Base-by-base conservation (phyloP, 192 early-diverging fungal species). In the Geranomyces michiganensis region DNA sequence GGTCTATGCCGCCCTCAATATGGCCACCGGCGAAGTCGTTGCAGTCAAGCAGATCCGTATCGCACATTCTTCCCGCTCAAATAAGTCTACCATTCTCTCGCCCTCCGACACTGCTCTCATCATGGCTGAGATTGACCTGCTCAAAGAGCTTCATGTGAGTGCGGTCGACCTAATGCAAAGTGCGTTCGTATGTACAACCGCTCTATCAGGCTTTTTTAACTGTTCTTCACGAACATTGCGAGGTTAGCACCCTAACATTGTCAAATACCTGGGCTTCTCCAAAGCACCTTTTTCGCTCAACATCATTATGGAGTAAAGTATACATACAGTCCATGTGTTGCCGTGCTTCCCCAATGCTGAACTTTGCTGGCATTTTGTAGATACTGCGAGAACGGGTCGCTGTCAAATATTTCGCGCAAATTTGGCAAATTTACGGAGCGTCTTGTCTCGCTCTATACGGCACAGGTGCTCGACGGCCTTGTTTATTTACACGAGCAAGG, bases 381-480 rank as follows among this genome's bases (percentile, higher is more conserved):
- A 66, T 81, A 73, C 65, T 81, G 79, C 9, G 96, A 99, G 78
- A 94, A 96, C 70, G 96, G 96, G 19, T 97, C 95, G 15, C 86
- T 99, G 44, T 75, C 90, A 62, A 88, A 86, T 22, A 94, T 94
- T 8, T 78, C 92, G 17, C 91, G 92, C 73, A 89, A 90, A 14
- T 99, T 97, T 85, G 95, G 95, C 5, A 80, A 83, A 24, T 94
- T 99, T 66, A 92, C 94, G 0, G 96, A 99, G 75, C 92, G 88
- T 67, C 82, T 97, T 10, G 91, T 96, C 0, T 83, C 92, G 14
- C 85, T 90, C 0, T 97, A 96, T 77, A 87, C 88, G 27, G 87
- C 90, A 41, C 93, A 96, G 76, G 94, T 99, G 33, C 82, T 97
- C 10, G 89, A 90, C 56, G 97, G 97, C 0, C 84, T 99, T 0